A percentile compares a stretch with the other conserved stretches of the same genome.
These are phyloP conservation scores for Agaricus subrufescens DNA, from an alignment of 768 basidiomycete genomes.

Conservation along the genomic window DNA sequence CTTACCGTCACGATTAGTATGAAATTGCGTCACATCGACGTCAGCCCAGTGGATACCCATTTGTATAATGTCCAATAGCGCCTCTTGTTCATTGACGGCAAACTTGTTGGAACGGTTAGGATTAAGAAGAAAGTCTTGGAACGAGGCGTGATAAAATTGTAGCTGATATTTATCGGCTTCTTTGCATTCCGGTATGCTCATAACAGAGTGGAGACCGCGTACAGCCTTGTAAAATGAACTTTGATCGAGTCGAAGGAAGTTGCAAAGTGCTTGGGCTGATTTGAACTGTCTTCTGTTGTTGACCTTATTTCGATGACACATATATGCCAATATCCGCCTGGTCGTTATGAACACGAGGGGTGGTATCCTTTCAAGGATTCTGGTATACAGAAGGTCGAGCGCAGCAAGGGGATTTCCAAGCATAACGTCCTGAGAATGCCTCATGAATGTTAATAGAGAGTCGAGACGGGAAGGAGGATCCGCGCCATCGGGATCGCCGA, in stretches of 20 bases:
- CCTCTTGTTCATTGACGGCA: background rate
- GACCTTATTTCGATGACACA: background rate
- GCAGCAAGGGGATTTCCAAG: too few relatives aligned
- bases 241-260: constrained; percentile 1
- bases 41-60: background rate
- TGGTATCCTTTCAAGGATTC: too few relatives aligned
- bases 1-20: background rate
- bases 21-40: background rate
- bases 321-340: background rate
- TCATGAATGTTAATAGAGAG: too few relatives aligned
- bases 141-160: constrained; percentile 1
- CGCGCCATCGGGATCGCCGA: too few relatives aligned
- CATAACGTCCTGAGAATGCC: too few relatives aligned
- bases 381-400: too few relatives aligned
- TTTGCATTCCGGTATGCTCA: background rate
- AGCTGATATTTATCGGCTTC: background rate
- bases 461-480: too few relatives aligned
- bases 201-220: background rate
- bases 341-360: too few relatives aligned
- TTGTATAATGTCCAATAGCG: background rate
- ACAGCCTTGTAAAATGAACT: background rate
- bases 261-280: background rate
- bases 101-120: background rate
- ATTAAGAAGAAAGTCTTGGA: background rate
- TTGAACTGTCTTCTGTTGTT: background rate